Conservation (phyloP, 73 alveolate species). For the Uronychia binucleata region DNA sequence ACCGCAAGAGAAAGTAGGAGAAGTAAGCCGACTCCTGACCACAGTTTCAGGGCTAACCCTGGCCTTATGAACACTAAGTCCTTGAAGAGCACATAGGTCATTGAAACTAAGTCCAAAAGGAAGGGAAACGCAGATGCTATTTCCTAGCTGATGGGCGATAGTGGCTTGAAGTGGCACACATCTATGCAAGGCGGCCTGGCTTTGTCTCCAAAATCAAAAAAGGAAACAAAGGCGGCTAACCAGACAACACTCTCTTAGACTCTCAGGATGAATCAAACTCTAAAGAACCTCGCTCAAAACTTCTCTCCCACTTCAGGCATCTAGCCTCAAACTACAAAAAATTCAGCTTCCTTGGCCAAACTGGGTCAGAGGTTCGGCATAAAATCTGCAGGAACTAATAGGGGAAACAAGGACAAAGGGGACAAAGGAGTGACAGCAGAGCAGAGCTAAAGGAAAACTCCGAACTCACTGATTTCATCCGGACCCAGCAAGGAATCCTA, state of each 20-base stretch:
- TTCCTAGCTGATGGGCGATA: too few species aligned
- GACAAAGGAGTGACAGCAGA: background rate
- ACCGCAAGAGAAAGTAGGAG: background rate
- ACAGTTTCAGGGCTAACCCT: background rate
- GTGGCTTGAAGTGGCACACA: background rate
- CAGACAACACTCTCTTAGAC: background rate
- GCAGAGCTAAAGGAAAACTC: background rate
- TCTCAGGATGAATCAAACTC: background rate
- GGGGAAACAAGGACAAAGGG: background rate
- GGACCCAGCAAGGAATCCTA: slow-evolving; percentile 1
- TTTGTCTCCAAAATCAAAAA: background rate
- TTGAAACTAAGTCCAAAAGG: too few species aligned
- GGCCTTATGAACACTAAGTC: background rate
- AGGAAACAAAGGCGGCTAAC: background rate
- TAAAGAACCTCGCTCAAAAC: background rate
- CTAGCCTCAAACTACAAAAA: background rate
- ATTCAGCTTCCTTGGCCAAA: background rate
- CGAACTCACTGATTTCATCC: background rate
- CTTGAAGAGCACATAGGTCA: background rate
- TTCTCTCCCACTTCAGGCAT: background rate
- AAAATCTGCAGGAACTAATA: background rate
- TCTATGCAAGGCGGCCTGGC: background rate
- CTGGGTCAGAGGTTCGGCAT: background rate
- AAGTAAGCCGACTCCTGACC: background rate
- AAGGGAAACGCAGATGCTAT: too few species aligned